Evolutionary conservation across 495 filamentous ascomycete genomes (phyloP).

Genomic region (Penicillium diatomitis): DNA sequence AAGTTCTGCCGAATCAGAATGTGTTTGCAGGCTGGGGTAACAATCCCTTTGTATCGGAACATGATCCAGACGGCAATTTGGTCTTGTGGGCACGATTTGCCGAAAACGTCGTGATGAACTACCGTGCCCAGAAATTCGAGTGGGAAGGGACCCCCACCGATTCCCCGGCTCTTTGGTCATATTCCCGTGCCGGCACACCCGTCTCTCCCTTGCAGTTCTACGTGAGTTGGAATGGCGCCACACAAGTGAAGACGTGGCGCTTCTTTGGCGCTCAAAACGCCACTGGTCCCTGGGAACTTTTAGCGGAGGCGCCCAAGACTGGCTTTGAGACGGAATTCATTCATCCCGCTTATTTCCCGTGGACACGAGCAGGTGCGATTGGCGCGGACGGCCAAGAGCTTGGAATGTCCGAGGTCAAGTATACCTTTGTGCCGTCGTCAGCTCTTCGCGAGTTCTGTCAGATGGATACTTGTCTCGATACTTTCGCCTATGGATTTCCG

Average conservation of each 20-base stretch:
- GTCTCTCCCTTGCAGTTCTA: constrained; percentile 31
- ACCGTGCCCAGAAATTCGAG: constrained; percentile 36
- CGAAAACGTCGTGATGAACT: constrained; percentile 32
- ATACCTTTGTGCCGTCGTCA: constrained; percentile 33
- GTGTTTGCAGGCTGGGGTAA: constrained; percentile 55
- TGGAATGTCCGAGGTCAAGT: constrained; percentile 25
- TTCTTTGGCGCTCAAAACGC: constrained; percentile 31
- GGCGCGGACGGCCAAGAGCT: constrained; percentile 25
- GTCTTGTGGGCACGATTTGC: constrained; percentile 39
- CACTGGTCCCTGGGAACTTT: constrained; percentile 21
- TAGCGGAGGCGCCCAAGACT: constrained; percentile 24
- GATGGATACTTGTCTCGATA: constrained; percentile 24
- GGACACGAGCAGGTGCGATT: constrained; percentile 30
- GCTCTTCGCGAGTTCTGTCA: constrained; percentile 29
- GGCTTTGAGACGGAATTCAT: constrained; percentile 36
- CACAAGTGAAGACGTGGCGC: constrained; percentile 31
- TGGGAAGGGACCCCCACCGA: constrained; percentile 38
- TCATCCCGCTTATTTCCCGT: constrained; percentile 23
- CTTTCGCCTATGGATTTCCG: constrained; percentile 25
- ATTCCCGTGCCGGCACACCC: constrained; percentile 21
- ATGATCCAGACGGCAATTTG: constrained; percentile 43
- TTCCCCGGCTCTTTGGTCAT: constrained; percentile 36
- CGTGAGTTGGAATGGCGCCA: constrained; percentile 43
- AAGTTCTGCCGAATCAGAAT: constrained; percentile 46
- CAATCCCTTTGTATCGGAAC: constrained; percentile 49